Evolutionary conservation across 2,329 filamentous ascomycete genomes (phyloP).

Genomic region (Colletotrichum paranaense): DNA sequence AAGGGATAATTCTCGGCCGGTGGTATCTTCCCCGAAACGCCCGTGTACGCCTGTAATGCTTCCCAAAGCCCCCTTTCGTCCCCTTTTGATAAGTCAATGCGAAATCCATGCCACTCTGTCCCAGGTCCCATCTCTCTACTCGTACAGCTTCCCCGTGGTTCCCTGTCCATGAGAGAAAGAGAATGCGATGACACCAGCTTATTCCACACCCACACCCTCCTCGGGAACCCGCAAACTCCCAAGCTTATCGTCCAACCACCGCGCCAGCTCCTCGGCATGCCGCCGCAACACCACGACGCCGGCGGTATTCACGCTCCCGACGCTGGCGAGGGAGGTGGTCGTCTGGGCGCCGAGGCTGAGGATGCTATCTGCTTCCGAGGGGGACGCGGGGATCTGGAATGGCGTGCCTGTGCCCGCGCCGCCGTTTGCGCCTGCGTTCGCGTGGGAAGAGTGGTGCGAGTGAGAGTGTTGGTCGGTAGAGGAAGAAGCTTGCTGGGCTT

Average conservation of each 20-base stretch:
- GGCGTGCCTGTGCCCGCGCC: slow-evolving; percentile 42
- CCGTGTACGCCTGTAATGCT: slow-evolving; percentile 21
- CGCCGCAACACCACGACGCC: slow-evolving; percentile 64
- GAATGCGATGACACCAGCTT: background rate
- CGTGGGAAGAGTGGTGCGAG: slow-evolving; percentile 33
- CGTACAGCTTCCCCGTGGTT: background rate
- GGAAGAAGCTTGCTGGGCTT: slow-evolving; percentile 21
- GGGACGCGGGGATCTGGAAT: slow-evolving; percentile 44
- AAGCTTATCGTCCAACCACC: slow-evolving; percentile 71
- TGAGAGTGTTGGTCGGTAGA: slow-evolving; percentile 33
- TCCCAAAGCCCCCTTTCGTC: background rate
- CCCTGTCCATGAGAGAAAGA: background rate
- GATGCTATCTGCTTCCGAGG: slow-evolving; percentile 60
- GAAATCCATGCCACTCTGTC: too few relatives aligned
- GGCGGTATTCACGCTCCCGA: slow-evolving; percentile 52
- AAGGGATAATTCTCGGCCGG: slow-evolving; percentile 15
- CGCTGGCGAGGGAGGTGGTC: slow-evolving; percentile 52
- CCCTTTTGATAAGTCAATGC: background rate
- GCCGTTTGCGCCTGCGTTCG: slow-evolving; percentile 34
- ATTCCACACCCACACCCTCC: slow-evolving; percentile 57
- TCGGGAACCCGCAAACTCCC: slow-evolving; percentile 64
- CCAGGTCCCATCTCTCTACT: background rate
- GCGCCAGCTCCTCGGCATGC: slow-evolving; percentile 68
- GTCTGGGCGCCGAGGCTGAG: slow-evolving; percentile 57
- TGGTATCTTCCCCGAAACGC: slow-evolving; percentile 36